Percentiles rank a stretch among this genome's conserved stretches.
Evolutionary conservation across 768 basidiomycete species (phyloP).

Genomic region (Leucocoprinus birnbaumii): DNA sequence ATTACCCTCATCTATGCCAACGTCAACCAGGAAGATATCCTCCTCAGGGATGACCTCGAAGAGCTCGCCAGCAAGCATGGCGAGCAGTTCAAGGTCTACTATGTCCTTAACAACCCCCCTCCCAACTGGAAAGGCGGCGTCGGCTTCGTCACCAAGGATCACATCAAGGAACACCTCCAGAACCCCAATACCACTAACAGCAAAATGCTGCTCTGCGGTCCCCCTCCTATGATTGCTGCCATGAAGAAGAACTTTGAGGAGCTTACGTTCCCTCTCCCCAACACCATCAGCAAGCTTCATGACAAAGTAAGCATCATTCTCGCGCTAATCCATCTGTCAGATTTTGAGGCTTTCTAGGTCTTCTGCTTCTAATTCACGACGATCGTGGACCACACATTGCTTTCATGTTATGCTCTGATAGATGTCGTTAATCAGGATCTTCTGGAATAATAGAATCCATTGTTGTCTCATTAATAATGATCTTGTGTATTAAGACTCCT

Average conservation of each 20-base stretch:
- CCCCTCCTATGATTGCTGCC: conserved; percentile 50
- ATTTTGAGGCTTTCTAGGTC: conserved; percentile 23
- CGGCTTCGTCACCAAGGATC: conserved; percentile 92
- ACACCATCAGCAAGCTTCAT: conserved; percentile 88
- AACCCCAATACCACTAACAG: conserved; percentile 53
- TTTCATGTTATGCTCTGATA: neutral
- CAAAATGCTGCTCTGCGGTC: conserved; percentile 88
- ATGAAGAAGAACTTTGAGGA: conserved; percentile 83
- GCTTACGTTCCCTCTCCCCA: conserved; percentile 84
- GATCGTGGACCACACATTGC: neutral
- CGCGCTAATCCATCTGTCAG: conserved; percentile 7
- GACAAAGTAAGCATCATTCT: conserved; percentile 58
- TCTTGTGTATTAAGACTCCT: neutral
- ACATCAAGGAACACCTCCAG: conserved; percentile 84
- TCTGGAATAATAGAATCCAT: too few relatives aligned
- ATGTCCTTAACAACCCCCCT: conserved; percentile 95
- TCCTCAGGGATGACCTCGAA: conserved; percentile 87
- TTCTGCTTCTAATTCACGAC: conserved; percentile 37
- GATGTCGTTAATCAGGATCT: neutral
- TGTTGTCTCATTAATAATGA: neutral
- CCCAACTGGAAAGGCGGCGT: conserved; percentile 82
- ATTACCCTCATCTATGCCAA: conserved; percentile 95
- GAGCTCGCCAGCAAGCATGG: conserved; percentile 59
- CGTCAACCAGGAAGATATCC: conserved; percentile 89
- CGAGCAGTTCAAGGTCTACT: conserved; percentile 70